A percentile compares a stretch with the other conserved stretches of the same genome.
phyloP scores from a whole-genome alignment of 805 yeast genomes.

The Metschnikowia kofuensis region DNA sequence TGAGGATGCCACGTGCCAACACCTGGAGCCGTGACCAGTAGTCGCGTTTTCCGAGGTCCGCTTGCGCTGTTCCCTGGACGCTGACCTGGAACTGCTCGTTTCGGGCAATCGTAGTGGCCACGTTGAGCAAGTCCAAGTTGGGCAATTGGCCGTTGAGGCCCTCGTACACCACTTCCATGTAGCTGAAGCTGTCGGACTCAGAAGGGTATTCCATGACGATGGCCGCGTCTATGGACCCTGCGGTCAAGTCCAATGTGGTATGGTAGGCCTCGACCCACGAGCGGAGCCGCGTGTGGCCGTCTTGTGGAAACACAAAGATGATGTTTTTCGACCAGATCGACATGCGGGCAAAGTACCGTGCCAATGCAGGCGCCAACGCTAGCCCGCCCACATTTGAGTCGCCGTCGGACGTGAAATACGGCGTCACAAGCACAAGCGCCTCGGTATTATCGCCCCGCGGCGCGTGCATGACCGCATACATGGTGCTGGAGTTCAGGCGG shows the following conservation, averaged over 20 bases:
- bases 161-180: conserved; percentile 71
- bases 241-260: conserved; percentile 76
- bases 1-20: conserved; percentile 61
- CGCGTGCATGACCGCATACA: conserved; percentile 84
- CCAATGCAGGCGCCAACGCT: conserved; percentile 66
- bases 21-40: conserved; percentile 58
- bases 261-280: conserved; percentile 96
- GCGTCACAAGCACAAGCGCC: conserved; percentile 85
- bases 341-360: conserved; percentile 79
- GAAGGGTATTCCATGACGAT: conserved; percentile 77
- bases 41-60: conserved; percentile 44
- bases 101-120: conserved; percentile 68
- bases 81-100: conserved; percentile 74
- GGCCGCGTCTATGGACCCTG: conserved; percentile 93
- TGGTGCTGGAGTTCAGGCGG: conserved; percentile 20
- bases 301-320: conserved; percentile 76
- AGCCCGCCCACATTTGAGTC: conserved; percentile 76
- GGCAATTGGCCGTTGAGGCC: conserved; percentile 97
- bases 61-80: conserved; percentile 55
- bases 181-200: conserved; percentile 63
- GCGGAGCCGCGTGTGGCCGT: conserved; percentile 65
- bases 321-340: conserved; percentile 95
- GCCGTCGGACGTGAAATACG: conserved; percentile 73
- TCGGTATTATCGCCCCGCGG: conserved; percentile 97
- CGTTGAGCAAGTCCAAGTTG: conserved; percentile 82